Conservation (phyloP, 192 early-diverging fungal species). For the Obelidium mucronatum region DNA sequence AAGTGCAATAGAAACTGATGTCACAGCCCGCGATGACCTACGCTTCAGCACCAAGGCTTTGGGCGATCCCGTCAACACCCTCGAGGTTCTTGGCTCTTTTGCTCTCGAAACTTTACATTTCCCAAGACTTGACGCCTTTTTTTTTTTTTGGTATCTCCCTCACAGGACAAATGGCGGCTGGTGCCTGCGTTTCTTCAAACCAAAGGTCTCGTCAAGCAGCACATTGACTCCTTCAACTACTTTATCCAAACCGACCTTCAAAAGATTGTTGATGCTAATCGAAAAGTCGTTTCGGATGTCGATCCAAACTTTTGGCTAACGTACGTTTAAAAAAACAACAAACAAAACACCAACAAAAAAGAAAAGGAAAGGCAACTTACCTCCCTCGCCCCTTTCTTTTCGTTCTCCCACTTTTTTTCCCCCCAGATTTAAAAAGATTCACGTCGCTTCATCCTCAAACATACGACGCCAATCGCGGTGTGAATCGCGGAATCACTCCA, state of each 20-base stretch:
- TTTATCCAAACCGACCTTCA: conserved; percentile 95
- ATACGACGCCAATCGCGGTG: conserved; percentile 72
- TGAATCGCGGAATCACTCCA: conserved; percentile 82
- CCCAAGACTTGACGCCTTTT: neutral
- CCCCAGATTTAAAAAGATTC: conserved; percentile 83
- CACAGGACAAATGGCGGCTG: conserved; percentile 96
- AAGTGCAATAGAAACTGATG: conserved; percentile 62
- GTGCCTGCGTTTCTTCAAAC: conserved; percentile 96
- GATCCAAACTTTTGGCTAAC: conserved; percentile 93
- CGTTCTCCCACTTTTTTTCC: neutral
- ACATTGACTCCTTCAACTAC: conserved; percentile 99
- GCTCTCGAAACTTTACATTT: neutral
- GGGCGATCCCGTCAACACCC: conserved; percentile 63
- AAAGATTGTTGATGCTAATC: conserved; percentile 93
- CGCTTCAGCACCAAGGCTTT: conserved; percentile 60
- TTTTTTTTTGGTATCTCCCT: too few relatives aligned
- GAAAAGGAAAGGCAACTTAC: neutral
- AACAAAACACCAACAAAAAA: neutral
- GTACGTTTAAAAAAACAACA: conserved; percentile 52
- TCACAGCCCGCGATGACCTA: conserved; percentile 59
- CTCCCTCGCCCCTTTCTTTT: neutral
- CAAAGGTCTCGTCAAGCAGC: conserved; percentile 98
- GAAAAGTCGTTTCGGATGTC: conserved; percentile 88
- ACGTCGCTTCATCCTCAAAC: conserved; percentile 83
- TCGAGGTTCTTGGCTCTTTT: conserved; percentile 47